phyloP scores from a whole-genome alignment of 2,329 filamentous ascomycete genomes.

The Elsinoe perseae region DNA sequence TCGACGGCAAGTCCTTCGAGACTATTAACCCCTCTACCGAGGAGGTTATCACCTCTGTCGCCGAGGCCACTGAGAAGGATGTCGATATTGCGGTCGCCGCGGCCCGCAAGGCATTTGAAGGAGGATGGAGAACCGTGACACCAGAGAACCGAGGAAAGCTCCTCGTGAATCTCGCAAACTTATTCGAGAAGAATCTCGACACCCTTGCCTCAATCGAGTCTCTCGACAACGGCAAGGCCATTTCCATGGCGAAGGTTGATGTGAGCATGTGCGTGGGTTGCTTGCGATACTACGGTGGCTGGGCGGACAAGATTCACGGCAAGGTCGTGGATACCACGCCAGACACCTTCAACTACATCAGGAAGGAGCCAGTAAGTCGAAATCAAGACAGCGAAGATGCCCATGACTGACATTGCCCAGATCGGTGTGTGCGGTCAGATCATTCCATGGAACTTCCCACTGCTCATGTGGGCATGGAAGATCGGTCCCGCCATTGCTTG shows the following conservation, averaged over 20 bases:
- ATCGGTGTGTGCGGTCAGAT: constrained; percentile 78
- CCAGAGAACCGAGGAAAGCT: constrained; percentile 63
- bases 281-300: constrained; percentile 82
- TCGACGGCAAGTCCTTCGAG: constrained; percentile 85
- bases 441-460: constrained; percentile 83
- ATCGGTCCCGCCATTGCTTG: constrained; percentile 64
- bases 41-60: constrained; percentile 28
- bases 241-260: constrained; percentile 68
- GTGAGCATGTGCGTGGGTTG: constrained; percentile 59
- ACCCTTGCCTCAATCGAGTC: constrained; percentile 75
- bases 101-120: constrained; percentile 78
- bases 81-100: constrained; percentile 70
- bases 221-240: constrained; percentile 80
- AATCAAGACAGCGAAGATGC: background rate
- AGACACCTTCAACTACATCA: constrained; percentile 77
- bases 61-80: constrained; percentile 81
- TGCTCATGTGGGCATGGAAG: constrained; percentile 80
- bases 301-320: constrained; percentile 85
- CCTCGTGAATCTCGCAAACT: constrained; percentile 68
- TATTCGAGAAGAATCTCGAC: constrained; percentile 70
- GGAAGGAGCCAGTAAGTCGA: constrained; percentile 58
- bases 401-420: constrained; percentile 27
- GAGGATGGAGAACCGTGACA: constrained; percentile 57
- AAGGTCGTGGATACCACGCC: constrained; percentile 74
- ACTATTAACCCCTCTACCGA: constrained; percentile 83